Percentiles rank a stretch among this genome's conserved stretches.
Evolutionary conservation across 2,329 filamentous ascomycete genomes (phyloP).

Genomic region (Xylaria sp.): DNA sequence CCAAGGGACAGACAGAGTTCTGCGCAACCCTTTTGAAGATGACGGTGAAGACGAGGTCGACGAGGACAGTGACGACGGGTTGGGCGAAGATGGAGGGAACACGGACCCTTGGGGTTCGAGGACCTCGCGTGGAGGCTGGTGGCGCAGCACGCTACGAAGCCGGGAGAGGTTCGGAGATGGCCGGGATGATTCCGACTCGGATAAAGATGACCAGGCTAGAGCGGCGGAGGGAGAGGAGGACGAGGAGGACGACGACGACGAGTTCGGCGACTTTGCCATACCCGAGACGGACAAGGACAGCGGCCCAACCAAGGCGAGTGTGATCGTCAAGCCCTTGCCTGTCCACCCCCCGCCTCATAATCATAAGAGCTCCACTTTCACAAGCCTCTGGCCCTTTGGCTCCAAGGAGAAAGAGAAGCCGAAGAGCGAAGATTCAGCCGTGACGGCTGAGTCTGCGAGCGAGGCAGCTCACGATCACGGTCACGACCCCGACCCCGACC

Average conservation of each 20-base stretch:
- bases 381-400: constrained; percentile 67
- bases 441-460: constrained; percentile 49
- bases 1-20: constrained; percentile 38
- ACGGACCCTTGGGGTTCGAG: constrained; percentile 49
- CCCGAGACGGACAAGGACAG: constrained; percentile 61
- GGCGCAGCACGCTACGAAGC: constrained; percentile 55
- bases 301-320: constrained; percentile 42
- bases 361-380: constrained; percentile 54
- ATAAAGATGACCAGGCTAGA: constrained; percentile 47
- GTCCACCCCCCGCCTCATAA: constrained; percentile 60
- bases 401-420: constrained; percentile 48
- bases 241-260: constrained; percentile 51
- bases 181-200: constrained; percentile 57
- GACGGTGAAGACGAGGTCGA: constrained; percentile 64
- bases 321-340: constrained; percentile 65
- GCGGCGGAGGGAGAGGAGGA: constrained; percentile 40
- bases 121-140: constrained; percentile 58
- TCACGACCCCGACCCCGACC: constrained; percentile 55
- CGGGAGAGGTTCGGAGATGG: constrained; percentile 54
- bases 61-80: constrained; percentile 55
- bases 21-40: constrained; percentile 53
- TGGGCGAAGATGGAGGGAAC: constrained; percentile 52
- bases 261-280: constrained; percentile 74
- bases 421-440: constrained; percentile 49
- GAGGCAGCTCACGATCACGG: constrained; percentile 42